Percentiles rank a stretch among this genome's conserved stretches.
Evolutionary conservation across 108 stramenopile genomes (phyloP).

Genomic region (Nitzschia inconspicua): DNA sequence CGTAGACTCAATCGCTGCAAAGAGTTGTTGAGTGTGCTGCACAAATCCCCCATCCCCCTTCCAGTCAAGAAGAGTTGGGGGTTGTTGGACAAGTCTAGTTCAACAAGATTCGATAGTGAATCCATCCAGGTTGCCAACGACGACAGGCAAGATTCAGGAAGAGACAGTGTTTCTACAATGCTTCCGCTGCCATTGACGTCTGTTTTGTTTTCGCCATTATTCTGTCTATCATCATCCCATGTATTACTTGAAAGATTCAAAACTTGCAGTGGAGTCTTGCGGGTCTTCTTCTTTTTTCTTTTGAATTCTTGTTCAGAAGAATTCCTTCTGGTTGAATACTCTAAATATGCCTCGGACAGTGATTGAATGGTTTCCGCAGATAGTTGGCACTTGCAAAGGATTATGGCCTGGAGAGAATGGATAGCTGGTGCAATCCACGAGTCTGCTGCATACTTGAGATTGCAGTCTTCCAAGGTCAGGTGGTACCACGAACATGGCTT

Average conservation of each 20-base stretch:
- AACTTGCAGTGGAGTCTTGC: slow-evolving; percentile 2
- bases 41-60: slow-evolving; percentile 1
- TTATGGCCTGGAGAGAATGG: not conserved
- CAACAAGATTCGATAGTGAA: slow-evolving; percentile 10
- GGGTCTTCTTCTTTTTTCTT: not conserved
- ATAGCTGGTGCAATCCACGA: not conserved
- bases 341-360: slow-evolving; percentile 5
- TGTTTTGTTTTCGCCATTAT: not conserved
- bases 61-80: not conserved
- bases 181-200: not conserved
- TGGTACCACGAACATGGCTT: slow-evolving; percentile 6
- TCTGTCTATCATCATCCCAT: not conserved
- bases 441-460: not conserved
- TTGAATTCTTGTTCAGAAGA: not conserved
- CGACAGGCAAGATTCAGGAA: not conserved
- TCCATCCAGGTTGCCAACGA: slow-evolving; percentile 7
- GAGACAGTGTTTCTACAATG: not conserved
- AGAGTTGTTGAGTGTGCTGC: slow-evolving; percentile 8
- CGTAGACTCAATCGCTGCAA: slow-evolving; percentile 9
- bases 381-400: not conserved
- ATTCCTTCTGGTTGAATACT: not conserved
- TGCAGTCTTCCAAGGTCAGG: slow-evolving; percentile 11
- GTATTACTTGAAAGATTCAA: slow-evolving; percentile 12
- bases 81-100: slow-evolving; percentile 8
- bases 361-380: not conserved